Percentiles rank a stretch among this genome's conserved stretches.
phyloP scores from a whole-genome alignment of 495 filamentous ascomycete genomes.

The Penicillium manginii region DNA sequence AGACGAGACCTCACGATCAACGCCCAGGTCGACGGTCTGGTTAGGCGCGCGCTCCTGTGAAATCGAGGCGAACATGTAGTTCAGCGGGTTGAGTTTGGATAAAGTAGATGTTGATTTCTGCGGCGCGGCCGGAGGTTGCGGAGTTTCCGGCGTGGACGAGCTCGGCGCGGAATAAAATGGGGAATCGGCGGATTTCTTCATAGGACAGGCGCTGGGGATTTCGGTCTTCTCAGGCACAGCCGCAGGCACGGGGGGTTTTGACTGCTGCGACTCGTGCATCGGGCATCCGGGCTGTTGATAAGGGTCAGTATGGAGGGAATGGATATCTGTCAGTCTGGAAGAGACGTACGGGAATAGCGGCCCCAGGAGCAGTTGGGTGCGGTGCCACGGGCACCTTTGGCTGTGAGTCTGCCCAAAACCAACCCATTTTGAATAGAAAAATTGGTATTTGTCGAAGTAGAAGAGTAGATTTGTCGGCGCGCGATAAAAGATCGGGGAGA shows the following conservation, averaged over 20 bases:
- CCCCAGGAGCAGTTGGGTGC: slow-evolving; percentile 43
- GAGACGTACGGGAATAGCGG: slow-evolving; percentile 69
- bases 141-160: slow-evolving; percentile 21
- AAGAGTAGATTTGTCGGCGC: slow-evolving; percentile 13
- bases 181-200: slow-evolving; percentile 48
- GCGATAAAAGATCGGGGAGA: slow-evolving; percentile 38
- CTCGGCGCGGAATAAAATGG: slow-evolving; percentile 44
- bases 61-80: slow-evolving; percentile 91
- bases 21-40: slow-evolving; percentile 73
- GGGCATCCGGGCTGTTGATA: slow-evolving; percentile 77
- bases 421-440: slow-evolving; percentile 70
- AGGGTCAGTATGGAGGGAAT: slow-evolving; percentile 32
- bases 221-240: slow-evolving; percentile 43
- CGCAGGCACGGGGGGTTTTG: slow-evolving; percentile 52
- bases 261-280: slow-evolving; percentile 83
- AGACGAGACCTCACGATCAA: slow-evolving; percentile 76
- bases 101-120: slow-evolving; percentile 48
- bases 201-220: slow-evolving; percentile 56
- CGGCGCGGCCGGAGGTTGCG: slow-evolving; percentile 32
- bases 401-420: slow-evolving; percentile 91
- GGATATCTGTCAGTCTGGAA: background rate
- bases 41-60: slow-evolving; percentile 75
- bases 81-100: slow-evolving; percentile 86
- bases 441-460: slow-evolving; percentile 4
- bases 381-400: slow-evolving; percentile 47